These are phyloP conservation scores for Paraphoma sp. DNA, from an alignment of 2,329 filamentous ascomycete species.

Conservation along the genomic window DNA sequence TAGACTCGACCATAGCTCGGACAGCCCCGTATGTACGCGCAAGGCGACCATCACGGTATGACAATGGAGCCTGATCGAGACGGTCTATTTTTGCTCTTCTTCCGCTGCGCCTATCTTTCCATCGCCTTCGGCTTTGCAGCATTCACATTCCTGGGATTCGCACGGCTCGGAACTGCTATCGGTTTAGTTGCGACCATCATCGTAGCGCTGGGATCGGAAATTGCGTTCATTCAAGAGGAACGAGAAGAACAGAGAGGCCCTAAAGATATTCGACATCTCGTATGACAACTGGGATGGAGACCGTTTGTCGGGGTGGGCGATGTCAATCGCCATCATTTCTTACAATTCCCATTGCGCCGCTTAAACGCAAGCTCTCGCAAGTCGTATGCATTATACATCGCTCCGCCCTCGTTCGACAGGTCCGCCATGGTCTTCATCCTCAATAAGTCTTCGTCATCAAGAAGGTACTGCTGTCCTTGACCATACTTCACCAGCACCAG, in stretches of 20 bases:
- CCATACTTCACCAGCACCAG: no score
- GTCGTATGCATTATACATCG: no score
- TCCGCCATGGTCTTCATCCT: no score
- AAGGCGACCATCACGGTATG: not conserved
- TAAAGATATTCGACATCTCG: conserved; percentile 11
- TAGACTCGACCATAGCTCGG: not conserved
- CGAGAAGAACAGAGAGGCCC: conserved; percentile 7
- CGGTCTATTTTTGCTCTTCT: conserved; percentile 18
- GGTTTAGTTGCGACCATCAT: conserved; percentile 15
- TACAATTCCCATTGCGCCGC: no score
- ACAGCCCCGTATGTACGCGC: not conserved
- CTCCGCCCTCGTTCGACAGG: no score
- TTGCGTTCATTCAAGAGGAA: conserved; percentile 12
- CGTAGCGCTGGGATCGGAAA: conserved; percentile 15
- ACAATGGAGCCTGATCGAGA: conserved; percentile 1
- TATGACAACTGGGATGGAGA: not conserved
- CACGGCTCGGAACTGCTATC: conserved; percentile 12
- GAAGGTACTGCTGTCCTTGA: no score
- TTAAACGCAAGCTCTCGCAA: no score
- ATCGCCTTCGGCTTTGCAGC: conserved; percentile 18
- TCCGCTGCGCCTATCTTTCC: conserved; percentile 18
- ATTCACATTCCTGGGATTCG: conserved; percentile 20
- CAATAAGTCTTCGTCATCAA: no score
- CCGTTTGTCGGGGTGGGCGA: not conserved
- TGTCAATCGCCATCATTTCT: no score